phyloP scores from a whole-genome alignment of 768 basidiomycete species.

The Lactarius quietus region DNA sequence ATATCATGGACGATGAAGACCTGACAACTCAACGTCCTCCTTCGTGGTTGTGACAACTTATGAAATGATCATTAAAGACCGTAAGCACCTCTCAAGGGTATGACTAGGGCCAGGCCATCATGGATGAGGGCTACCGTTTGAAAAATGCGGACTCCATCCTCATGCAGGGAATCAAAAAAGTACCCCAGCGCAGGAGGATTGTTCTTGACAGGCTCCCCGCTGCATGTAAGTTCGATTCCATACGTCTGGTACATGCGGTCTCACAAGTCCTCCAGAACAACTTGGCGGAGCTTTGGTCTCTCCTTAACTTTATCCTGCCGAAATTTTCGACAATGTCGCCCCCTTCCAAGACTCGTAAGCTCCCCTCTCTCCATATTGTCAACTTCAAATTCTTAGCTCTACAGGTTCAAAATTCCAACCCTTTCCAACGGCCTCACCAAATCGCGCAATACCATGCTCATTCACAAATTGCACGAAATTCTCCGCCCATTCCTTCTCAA shows the following conservation, averaged over 20 bases:
- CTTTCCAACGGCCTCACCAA: conserved; percentile 56
- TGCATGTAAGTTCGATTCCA: conserved; percentile 63
- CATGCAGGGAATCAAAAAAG: conserved; percentile 84
- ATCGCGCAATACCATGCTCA: conserved; percentile 60
- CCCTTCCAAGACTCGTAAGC: conserved; percentile 84
- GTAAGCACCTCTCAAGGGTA: conserved; percentile 59
- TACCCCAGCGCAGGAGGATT: conserved; percentile 82
- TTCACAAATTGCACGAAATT: conserved; percentile 80
- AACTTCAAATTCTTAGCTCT: not conserved
- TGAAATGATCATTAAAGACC: conserved; percentile 88
- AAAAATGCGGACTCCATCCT: conserved; percentile 94
- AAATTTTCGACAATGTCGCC: conserved; percentile 86
- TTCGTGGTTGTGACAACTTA: conserved; percentile 90
- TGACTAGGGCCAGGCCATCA: conserved; percentile 89
- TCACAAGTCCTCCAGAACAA: conserved; percentile 64
- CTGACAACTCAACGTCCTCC: conserved; percentile 45
- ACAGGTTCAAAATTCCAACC: conserved; percentile 69
- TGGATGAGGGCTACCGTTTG: conserved; percentile 92
- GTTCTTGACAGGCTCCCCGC: conserved; percentile 95
- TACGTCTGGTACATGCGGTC: conserved; percentile 5
- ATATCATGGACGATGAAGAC: conserved; percentile 19
- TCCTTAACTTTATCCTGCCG: conserved; percentile 96
- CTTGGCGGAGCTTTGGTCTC: conserved; percentile 88
- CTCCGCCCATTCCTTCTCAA: conserved; percentile 93
- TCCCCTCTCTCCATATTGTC: conserved; percentile 5